phyloP scores from a whole-genome alignment of 768 basidiomycete species.

The Coprinopsis strossmayeri region DNA sequence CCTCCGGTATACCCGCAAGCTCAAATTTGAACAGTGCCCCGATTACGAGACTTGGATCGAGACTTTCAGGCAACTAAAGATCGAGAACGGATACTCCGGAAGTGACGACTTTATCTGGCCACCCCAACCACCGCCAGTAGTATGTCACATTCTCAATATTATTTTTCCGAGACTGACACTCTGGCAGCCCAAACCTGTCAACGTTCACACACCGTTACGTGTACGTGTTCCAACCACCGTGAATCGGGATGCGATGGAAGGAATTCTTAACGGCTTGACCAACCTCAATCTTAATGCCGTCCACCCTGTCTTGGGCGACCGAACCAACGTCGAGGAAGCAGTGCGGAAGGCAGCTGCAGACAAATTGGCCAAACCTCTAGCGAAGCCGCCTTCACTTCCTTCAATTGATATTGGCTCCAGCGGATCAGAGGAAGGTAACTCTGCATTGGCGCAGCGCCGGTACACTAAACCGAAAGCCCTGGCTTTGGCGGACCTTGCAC shows the following conservation, averaged over 20 bases:
- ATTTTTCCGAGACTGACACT: conserved; percentile 8
- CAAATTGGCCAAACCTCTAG: background rate
- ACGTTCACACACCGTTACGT: conserved; percentile 29
- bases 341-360: conserved; percentile 17
- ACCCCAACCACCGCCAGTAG: conserved; percentile 36
- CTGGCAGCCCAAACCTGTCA: conserved; percentile 18
- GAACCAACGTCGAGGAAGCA: conserved; percentile 37
- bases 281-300: conserved; percentile 47
- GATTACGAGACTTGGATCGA: conserved; percentile 61
- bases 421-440: background rate
- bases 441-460: conserved; percentile 15
- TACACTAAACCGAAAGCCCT: conserved; percentile 43
- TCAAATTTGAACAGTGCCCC: conserved; percentile 63
- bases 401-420: background rate
- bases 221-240: conserved; percentile 29
- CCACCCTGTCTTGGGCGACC: conserved; percentile 44
- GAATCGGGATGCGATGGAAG: conserved; percentile 39
- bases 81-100: conserved; percentile 49
- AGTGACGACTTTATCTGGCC: conserved; percentile 70
- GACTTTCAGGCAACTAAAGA: conserved; percentile 59
- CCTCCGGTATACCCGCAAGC: conserved; percentile 60
- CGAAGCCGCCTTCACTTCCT: background rate
- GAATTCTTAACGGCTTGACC: conserved; percentile 51
- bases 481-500: conserved; percentile 42
- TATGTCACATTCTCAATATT: conserved; percentile 17